Evolutionary conservation across 2,329 filamentous ascomycete genomes (phyloP), one percentile per base, ranked within the genome.

Genomic region (Botrytis hyacinthi): DNA sequence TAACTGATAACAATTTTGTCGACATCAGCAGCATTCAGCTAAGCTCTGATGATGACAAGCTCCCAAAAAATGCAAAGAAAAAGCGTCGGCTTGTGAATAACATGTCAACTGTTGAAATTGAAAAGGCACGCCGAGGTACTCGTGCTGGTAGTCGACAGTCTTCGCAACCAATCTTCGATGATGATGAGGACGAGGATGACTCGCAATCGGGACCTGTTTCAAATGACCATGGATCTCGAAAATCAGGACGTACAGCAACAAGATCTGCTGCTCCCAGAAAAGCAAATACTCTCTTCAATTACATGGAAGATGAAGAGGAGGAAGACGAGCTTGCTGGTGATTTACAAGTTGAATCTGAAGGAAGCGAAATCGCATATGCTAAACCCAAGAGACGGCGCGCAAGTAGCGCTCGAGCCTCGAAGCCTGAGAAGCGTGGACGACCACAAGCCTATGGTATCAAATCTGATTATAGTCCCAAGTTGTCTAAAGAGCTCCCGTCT

Each of bases 311-410:
- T n/a, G 74, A 78, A n/a, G 48, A 48, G 8, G 73, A 73, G 5
- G 79, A 73, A 3, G 79, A 79, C 65, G 78, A 80, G 63, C 74
- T 78, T 40, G 76, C 77, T 32, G 75, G 65, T 51, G 75, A 75
- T 14, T 42, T 46, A 37, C 62, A 75, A 26, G 73, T 76, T 9
- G 76, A 78, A n/a, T 78, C 75, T 62, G 80, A 84, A 72, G 90
- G 92, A 75, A 82, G 83, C 2, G 84, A 86, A 1, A 83, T 82
- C 35, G 83, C 89, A 73, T 87, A 92, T 59, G 54, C 44, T 37
- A 48, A 75, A 54, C 88, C 92, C 26, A 66, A 74, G 32, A 60
- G 20, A 75, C 18, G 26, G 42, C 66, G 66, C 26, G 37, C 35
- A 42, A 57, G 51, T 37, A 68, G n/a, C n/a, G 29, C 48, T 57